phyloP scores from a whole-genome alignment of 2,329 filamentous ascomycete species.

The Emericellopsis atlantica region DNA sequence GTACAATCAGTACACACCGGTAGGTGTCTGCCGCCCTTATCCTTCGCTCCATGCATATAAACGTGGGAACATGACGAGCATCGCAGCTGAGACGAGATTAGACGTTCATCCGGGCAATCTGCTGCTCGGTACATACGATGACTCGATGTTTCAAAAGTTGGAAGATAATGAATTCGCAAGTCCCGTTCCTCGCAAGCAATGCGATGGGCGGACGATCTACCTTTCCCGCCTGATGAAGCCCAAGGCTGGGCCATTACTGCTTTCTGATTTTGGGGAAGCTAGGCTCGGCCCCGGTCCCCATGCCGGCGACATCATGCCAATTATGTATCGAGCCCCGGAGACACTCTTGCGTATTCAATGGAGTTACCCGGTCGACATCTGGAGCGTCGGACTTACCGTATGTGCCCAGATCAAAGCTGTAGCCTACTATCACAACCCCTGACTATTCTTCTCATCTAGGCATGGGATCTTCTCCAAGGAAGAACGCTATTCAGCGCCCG shows the following conservation, averaged over 20 bases:
- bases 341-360: slow-evolving; percentile 9
- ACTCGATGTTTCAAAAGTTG: slow-evolving; percentile 8
- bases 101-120: slow-evolving; percentile 14
- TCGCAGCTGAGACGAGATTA: slow-evolving; percentile 4
- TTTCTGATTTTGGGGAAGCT: slow-evolving; percentile 15
- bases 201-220: slow-evolving; percentile 11
- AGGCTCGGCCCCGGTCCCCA: slow-evolving; percentile 11
- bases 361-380: slow-evolving; percentile 14
- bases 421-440: neutral
- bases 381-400: slow-evolving; percentile 14
- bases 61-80: neutral
- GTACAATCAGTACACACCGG: slow-evolving; percentile 17
- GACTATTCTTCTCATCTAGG: slow-evolving; percentile 4
- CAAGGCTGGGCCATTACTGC: slow-evolving; percentile 10
- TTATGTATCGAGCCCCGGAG: slow-evolving; percentile 13
- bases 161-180: slow-evolving; percentile 11
- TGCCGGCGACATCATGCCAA: slow-evolving; percentile 15
- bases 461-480: slow-evolving; percentile 10
- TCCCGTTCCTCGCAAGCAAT: slow-evolving; percentile 9
- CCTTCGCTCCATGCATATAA: too few relatives aligned
- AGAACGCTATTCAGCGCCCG: slow-evolving; percentile 8
- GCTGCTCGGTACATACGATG: slow-evolving; percentile 9
- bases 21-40: slow-evolving; percentile 4
- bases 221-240: slow-evolving; percentile 11
- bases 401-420: slow-evolving; percentile 2